Evolutionary conservation across 225 moss, liverwort and hornwort species (phyloP), one percentile per base, ranked within the genome.

Genomic region (Marchantia paleacea): DNA sequence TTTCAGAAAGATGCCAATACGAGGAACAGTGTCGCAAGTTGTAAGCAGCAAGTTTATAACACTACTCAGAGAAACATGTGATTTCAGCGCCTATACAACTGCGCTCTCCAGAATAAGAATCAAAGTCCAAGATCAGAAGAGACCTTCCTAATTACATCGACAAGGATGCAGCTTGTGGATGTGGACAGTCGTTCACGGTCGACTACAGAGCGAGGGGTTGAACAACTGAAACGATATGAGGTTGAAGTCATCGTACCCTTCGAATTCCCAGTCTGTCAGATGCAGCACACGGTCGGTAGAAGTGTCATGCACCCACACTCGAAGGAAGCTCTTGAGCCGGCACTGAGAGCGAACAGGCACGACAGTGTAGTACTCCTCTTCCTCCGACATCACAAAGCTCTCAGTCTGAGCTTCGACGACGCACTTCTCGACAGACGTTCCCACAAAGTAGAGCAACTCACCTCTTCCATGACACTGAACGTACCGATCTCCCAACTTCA

Each of bases 391-490:
- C 2, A 26, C 9, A 7, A 29, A 15, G 24, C 8, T 74, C n/a
- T 74, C 53, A 9, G 49, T 2, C 28, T 4, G 28, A 54, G 52
- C 19, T 18, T 20, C 19, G 10, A 18, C 13, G 5, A 30, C 6
- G 15, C 57, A 47, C 14, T 60, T 75, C 25, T 75, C 75, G 25
- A 75, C 8, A 0, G 75, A 30, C 4, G 57, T 75, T 0, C 75
- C 75, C 26, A 75, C 75, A 26, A 75, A 75, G 55, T 16, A 75
- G 6, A 75, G 29, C 75, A 75, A 3, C 5, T 75, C 18, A 0
- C 75, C 57, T 31, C 1, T 55, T 39, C 75, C 75, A 28, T 7
- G 58, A 39, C 75, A 75, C 60, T 75, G 75, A 20, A 75, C 60
- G 29, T 29, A 75, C 31, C 57, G 57, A 60, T 75, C 75, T 30